Percentiles rank a stretch among this genome's conserved stretches.
These are phyloP conservation scores for Dictyostelium purpureum DNA, from an alignment of 78 protist species.

Conservation along the genomic window DNA sequence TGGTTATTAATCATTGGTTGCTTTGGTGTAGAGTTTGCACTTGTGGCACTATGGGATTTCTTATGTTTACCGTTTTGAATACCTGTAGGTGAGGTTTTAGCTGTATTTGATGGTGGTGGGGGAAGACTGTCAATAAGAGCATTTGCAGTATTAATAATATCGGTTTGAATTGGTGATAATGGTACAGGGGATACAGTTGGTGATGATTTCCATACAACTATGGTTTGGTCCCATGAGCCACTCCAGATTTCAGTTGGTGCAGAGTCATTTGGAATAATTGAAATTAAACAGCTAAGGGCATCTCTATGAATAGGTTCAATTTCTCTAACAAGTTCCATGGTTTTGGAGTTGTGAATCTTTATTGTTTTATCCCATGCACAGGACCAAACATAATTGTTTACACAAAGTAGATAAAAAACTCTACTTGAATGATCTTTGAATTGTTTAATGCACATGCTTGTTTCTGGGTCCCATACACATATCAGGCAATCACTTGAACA, in stretches of 20 bases:
- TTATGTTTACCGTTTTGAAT: not conserved
- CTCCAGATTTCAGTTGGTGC: slow-evolving; percentile 16
- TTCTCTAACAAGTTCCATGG: slow-evolving; percentile 31
- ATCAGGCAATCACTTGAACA: slow-evolving; percentile 37
- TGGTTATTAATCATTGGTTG: not conserved
- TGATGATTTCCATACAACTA: slow-evolving; percentile 59
- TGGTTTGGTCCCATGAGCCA: slow-evolving; percentile 71
- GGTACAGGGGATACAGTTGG: not conserved
- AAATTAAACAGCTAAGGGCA: slow-evolving; percentile 54
- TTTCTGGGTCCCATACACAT: slow-evolving; percentile 52
- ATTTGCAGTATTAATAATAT: not conserved
- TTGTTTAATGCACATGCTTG: not conserved
- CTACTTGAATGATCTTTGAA: slow-evolving; percentile 22
- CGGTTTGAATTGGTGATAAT: not conserved
- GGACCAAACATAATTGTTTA: slow-evolving; percentile 59
- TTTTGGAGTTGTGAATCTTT: slow-evolving; percentile 11
- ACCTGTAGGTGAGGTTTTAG: not conserved
- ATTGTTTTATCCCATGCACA: slow-evolving; percentile 73
- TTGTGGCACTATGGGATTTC: not conserved
- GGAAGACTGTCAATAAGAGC: not conserved
- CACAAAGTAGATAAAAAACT: slow-evolving; percentile 37
- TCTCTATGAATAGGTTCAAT: slow-evolving; percentile 67
- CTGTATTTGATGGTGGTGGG: too few relatives aligned
- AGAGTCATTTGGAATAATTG: not conserved
- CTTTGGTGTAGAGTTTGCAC: not conserved